A percentile compares a stretch with the other conserved stretches of the same genome.
These are phyloP conservation scores for Reticulomyxa filosa DNA, from an alignment of 78 protist species.

Conservation along the genomic window DNA sequence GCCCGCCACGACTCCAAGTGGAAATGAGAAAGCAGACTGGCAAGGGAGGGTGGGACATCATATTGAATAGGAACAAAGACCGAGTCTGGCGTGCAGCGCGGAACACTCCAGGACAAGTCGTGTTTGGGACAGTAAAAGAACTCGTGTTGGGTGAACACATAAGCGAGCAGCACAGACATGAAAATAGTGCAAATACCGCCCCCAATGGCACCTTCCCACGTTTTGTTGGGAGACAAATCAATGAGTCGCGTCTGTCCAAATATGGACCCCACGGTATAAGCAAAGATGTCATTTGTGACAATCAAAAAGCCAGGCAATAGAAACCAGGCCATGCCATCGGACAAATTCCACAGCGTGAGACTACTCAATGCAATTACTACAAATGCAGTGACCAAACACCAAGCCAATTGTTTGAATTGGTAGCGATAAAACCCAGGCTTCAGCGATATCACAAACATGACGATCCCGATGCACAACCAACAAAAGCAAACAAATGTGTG, in stretches of 20 bases:
- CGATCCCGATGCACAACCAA: too few species aligned
- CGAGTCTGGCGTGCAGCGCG: neutral
- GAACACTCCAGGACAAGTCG: neutral
- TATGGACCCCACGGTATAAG: neutral
- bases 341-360: neutral
- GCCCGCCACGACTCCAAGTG: neutral
- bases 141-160: neutral
- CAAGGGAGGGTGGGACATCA: neutral
- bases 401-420: neutral
- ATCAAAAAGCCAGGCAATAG: neutral
- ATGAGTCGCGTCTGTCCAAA: neutral
- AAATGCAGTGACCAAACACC: neutral
- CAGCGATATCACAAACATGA: too few species aligned
- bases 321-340: neutral
- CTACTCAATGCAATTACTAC: neutral
- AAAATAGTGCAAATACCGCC: neutral
- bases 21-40: neutral
- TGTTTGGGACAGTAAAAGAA: neutral
- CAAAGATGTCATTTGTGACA: neutral
- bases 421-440: constrained; percentile 1
- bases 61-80: neutral
- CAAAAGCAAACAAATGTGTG: too few species aligned
- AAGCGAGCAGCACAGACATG: neutral
- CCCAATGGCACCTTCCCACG: constrained; percentile 2
- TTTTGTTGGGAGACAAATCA: neutral